Conservation (phyloP, 208 protist genomes). For the Wallacemonas sp. region DNA sequence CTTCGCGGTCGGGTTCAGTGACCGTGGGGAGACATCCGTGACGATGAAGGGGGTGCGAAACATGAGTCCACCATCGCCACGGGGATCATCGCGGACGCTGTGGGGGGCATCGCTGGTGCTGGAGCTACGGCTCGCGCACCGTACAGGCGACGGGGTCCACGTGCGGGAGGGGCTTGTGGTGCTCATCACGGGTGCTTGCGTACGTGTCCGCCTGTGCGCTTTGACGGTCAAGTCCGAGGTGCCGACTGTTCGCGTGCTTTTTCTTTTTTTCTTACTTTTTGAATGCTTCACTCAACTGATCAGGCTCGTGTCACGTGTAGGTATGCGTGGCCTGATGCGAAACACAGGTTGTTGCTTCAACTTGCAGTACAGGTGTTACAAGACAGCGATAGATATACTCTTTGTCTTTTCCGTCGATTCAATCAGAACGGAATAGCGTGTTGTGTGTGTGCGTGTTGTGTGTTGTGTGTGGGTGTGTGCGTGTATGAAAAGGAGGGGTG, state of each 20-base stretch:
- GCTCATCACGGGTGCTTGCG: not conserved
- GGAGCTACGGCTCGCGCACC: constrained; percentile 10
- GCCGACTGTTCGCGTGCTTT: not conserved
- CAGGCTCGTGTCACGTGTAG: too few species aligned
- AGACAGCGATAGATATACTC: too few species aligned
- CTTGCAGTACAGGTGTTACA: too few species aligned
- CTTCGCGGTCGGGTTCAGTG: constrained; percentile 13
- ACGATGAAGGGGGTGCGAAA: constrained; percentile 11
- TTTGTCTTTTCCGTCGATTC: too few species aligned
- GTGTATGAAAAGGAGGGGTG: constrained; percentile 2
- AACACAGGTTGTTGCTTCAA: too few species aligned
- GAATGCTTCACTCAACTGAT: too few species aligned
- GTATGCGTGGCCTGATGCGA: too few species aligned
- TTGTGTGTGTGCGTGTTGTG: not conserved
- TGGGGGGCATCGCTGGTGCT: not conserved
- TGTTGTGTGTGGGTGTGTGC: constrained; percentile 20
- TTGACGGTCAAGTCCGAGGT: not conserved
- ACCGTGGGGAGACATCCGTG: constrained; percentile 7
- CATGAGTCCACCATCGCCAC: not conserved
- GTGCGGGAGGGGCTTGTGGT: not conserved
- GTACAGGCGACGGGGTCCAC: constrained; percentile 11
- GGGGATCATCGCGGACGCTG: not conserved
- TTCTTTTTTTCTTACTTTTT: constrained; percentile 20
- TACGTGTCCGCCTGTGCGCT: not conserved
- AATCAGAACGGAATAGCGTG: too few species aligned